These are phyloP conservation scores for Fomes fomentarius DNA, from an alignment of 1,284 basidiomycete species.

Conservation along the genomic window DNA sequence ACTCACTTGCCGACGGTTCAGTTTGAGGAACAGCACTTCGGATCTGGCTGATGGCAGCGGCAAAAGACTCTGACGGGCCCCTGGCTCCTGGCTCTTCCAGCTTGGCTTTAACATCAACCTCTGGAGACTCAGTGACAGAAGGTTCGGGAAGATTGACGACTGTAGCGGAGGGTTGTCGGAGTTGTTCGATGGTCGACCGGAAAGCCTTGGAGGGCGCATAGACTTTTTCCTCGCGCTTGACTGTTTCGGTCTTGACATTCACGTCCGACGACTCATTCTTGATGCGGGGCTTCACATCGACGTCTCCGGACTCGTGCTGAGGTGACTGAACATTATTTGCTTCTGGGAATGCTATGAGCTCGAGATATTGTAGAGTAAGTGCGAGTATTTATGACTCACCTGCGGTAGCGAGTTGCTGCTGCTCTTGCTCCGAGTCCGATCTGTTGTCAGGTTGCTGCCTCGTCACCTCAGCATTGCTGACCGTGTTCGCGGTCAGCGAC, in stretches of 20 bases:
- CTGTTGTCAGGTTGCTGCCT: neutral
- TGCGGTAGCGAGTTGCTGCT: no score
- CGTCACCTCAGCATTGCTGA: slow-evolving; percentile 1
- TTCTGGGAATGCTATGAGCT: no score
- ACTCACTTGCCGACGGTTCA: neutral
- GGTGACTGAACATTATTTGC: neutral
- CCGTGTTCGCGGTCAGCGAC: slow-evolving; percentile 12
- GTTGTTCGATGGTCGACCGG: slow-evolving; percentile 8
- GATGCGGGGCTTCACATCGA: neutral
- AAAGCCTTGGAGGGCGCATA: slow-evolving; percentile 15
- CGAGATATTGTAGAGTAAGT: no score
- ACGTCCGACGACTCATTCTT: slow-evolving; percentile 8
- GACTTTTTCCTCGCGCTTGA: slow-evolving; percentile 9
- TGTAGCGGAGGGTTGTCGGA: slow-evolving; percentile 1
- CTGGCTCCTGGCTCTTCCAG: neutral
- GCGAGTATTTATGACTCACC: no score
- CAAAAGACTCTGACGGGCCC: slow-evolving; percentile 2
- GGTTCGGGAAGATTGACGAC: neutral
- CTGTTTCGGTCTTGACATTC: slow-evolving; percentile 7
- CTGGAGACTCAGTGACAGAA: neutral
- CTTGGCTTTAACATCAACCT: neutral
- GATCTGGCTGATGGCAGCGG: neutral
- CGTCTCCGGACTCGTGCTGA: neutral
- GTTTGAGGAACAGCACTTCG: neutral
- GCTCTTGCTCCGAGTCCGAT: neutral